These are phyloP conservation scores for Pugionium cornutum DNA, from an alignment of 345 rosid genomes.

Conservation along the genomic window DNA sequence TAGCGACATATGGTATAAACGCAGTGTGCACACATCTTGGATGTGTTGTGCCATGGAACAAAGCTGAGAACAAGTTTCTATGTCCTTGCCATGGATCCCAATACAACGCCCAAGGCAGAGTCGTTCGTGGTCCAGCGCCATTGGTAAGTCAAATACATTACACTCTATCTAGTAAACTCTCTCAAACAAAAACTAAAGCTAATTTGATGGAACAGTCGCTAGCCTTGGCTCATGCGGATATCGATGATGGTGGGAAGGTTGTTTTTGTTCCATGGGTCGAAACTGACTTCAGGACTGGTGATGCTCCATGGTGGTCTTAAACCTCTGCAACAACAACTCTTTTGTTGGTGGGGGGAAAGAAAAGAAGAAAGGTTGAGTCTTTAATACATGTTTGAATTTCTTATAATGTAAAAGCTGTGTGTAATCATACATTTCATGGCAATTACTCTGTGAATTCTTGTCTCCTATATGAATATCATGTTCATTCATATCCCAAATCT, in stretches of 20 bases:
- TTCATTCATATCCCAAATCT: constrained; percentile 13
- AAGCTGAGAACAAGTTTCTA: constrained; percentile 85
- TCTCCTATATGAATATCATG: constrained; percentile 20
- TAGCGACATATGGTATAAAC: constrained; percentile 79
- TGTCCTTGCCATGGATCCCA: constrained; percentile 99
- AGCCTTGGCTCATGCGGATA: constrained; percentile 83
- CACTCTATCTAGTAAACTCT: background rate
- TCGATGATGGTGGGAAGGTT: constrained; percentile 80
- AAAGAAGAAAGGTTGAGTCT: constrained; percentile 9
- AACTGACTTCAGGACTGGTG: constrained; percentile 98
- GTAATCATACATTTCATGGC: constrained; percentile 36
- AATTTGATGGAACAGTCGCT: background rate
- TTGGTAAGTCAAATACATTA: constrained; percentile 55
- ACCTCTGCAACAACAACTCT: constrained; percentile 9
- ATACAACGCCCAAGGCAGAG: constrained; percentile 93
- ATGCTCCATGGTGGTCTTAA: constrained; percentile 91
- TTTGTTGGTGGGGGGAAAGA: background rate
- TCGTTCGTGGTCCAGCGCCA: constrained; percentile 97
- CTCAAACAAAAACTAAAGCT: background rate
- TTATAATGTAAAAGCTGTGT: constrained; percentile 31
- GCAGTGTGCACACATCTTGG: constrained; percentile 96
- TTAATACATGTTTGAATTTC: constrained; percentile 13
- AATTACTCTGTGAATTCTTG: constrained; percentile 40
- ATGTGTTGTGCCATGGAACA: constrained; percentile 91
- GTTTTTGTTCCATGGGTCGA: constrained; percentile 86